A percentile compares a stretch with the other conserved stretches of the same genome.
Conservation (phyloP, 305 asterid genomes). For the Fraxinus nigra region DNA sequence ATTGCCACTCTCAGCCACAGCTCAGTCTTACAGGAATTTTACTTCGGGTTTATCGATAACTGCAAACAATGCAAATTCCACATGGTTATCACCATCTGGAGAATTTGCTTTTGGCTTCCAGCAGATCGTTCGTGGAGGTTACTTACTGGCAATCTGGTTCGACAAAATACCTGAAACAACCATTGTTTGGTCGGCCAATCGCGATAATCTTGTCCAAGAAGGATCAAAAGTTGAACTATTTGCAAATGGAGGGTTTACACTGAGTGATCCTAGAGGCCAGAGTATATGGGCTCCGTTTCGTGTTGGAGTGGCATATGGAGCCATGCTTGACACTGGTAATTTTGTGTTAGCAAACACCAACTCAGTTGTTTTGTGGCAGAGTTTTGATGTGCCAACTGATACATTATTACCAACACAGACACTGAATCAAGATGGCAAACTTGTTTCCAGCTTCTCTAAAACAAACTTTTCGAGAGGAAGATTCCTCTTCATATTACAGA, state of each 20-base stretch:
- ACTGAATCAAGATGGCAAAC: not conserved
- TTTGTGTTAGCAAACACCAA: not conserved
- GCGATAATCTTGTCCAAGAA: constrained; percentile 23
- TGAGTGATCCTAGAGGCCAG: constrained; percentile 18
- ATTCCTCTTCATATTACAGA: not conserved
- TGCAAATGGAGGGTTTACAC: constrained; percentile 25
- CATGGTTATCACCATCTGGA: constrained; percentile 30
- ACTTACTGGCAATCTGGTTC: constrained; percentile 38
- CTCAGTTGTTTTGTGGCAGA: not conserved
- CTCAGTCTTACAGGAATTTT: constrained; percentile 24
- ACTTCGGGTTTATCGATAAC: constrained; percentile 25
- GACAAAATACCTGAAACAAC: constrained; percentile 28
- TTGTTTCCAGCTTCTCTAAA: not conserved
- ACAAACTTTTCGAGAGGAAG: not conserved
- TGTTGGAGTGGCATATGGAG: not conserved
- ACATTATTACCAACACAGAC: not conserved
- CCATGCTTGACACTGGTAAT: not conserved
- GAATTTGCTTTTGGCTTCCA: constrained; percentile 46
- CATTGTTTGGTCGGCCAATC: constrained; percentile 29
- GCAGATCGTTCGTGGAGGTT: constrained; percentile 25
- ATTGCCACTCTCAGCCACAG: not conserved
- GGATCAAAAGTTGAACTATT: constrained; percentile 27
- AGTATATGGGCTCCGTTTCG: not conserved
- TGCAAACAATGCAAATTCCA: constrained; percentile 13
- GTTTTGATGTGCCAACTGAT: not conserved